A percentile compares a stretch with the other conserved stretches of the same genome.
Evolutionary conservation across 2,329 filamentous ascomycete genomes (phyloP).

Genomic region (Penicillium oxalicum): DNA sequence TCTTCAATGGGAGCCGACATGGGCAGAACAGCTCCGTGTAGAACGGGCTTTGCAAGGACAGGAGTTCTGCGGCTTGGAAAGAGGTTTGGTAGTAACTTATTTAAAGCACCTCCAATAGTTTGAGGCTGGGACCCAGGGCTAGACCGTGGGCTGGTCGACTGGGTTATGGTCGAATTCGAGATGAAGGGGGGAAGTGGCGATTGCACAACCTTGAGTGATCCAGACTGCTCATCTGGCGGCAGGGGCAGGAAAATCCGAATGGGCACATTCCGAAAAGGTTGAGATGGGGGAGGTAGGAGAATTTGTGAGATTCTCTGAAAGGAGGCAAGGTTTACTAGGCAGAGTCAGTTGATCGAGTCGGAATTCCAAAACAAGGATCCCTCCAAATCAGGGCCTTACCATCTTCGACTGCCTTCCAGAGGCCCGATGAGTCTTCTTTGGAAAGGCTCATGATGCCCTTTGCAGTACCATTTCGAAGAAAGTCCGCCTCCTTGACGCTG

Average conservation of each 20-base stretch:
- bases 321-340: conserved; percentile 61
- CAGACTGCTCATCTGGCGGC: conserved; percentile 47
- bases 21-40: conserved; percentile 81
- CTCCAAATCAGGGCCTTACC: conserved; percentile 43
- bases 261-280: conserved; percentile 74
- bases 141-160: conserved; percentile 13
- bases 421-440: conserved; percentile 71
- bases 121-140: conserved; percentile 48
- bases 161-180: conserved; percentile 22
- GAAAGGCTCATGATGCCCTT: conserved; percentile 86
- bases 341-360: background rate
- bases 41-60: conserved; percentile 72
- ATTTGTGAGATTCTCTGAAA: conserved; percentile 73
- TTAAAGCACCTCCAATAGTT: conserved; percentile 71
- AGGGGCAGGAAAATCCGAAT: conserved; percentile 78
- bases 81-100: conserved; percentile 66
- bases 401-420: conserved; percentile 75
- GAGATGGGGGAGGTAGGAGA: conserved; percentile 61
- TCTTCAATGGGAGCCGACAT: conserved; percentile 76
- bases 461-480: conserved; percentile 77
- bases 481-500: conserved; percentile 75
- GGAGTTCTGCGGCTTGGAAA: conserved; percentile 84
- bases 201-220: conserved; percentile 64
- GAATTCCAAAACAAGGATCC: background rate
- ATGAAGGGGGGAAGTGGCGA: conserved; percentile 57